A percentile compares a stretch with the other conserved stretches of the same genome.
Conservation (phyloP, 1,139 yeast genomes). For the Kodamaea anthophila region DNA sequence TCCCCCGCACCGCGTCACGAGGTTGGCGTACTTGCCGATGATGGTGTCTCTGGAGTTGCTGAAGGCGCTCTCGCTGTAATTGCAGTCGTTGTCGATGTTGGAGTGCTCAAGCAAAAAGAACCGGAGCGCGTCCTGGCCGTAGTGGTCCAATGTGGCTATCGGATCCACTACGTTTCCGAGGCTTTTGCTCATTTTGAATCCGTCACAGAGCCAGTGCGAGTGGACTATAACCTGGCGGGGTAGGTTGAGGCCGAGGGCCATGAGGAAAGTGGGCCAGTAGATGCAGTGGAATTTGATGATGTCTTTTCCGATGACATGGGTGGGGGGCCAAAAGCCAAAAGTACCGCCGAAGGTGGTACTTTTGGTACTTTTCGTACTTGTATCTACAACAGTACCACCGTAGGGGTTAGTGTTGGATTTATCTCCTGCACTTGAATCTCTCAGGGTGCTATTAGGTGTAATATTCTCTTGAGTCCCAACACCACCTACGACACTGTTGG, state of each 20-base stretch:
- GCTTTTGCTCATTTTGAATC: conserved; percentile 90
- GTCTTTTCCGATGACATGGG: conserved; percentile 89
- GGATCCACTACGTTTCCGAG: conserved; percentile 97
- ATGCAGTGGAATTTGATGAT: conserved; percentile 82
- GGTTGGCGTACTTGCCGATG: conserved; percentile 79
- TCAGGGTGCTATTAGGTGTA: background rate
- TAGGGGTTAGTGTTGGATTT: too few relatives aligned
- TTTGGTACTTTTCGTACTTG: too few relatives aligned
- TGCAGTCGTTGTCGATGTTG: conserved; percentile 69
- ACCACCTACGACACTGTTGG: too few relatives aligned
- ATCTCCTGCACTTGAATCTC: conserved; percentile 8
- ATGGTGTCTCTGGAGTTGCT: conserved; percentile 55
- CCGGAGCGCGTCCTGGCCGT: conserved; percentile 71
- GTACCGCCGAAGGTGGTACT: too few relatives aligned
- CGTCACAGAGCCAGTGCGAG: conserved; percentile 90
- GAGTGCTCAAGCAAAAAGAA: conserved; percentile 76
- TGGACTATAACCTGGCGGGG: conserved; percentile 82
- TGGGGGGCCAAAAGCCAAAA: conserved; percentile 56
- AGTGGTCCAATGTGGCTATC: conserved; percentile 46
- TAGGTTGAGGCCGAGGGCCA: conserved; percentile 70
- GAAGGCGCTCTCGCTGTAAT: conserved; percentile 61
- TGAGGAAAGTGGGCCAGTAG: conserved; percentile 88
- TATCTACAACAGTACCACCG: too few relatives aligned
- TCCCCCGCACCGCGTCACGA: conserved; percentile 69
- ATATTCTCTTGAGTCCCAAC: too few relatives aligned